Base-by-base conservation (phyloP, 345 rosid species). In the Dimocarpus longan region DNA sequence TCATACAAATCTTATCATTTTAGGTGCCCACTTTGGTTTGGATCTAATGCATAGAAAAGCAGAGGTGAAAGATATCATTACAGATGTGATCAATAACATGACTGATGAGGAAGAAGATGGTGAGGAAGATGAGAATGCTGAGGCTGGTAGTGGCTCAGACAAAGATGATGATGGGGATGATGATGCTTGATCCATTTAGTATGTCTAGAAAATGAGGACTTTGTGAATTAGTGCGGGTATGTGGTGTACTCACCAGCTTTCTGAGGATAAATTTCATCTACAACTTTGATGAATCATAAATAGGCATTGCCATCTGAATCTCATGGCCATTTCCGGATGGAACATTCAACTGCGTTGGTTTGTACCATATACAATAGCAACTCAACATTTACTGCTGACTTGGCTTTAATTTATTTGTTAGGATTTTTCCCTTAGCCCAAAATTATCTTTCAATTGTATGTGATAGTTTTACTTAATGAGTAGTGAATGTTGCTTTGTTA, bases 1-100 rank as follows among this genome's bases (percentile, higher is more conserved):
- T 42, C 73, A 22, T 57, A 73, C 78, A 63, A 68, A 3, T 75
- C 13, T 70, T 79, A 78, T 44, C 40, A 39, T 71, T 16, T 82
- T 81, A 96, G 99, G 95, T 69, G 73, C 84, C 73, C 97, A 93
- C 82, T 96, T 94, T 28, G 88, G 84, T 46, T 81, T 92, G 43
- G 95, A 91, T 79, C 86, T 96, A 73, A 85, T 89, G 83, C 89
- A 90, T 78, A 89, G 98, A 80, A 96, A 96, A 87, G 86, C 90
- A 42, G 99, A 96, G 86, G 97, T 96, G 39, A 96, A 96, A 85
- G 97, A 89, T 24, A 88, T 94, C 50, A 93, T 96, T 70, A 92
- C 98, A 11, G 98, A 93, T 66, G 98, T 93, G 64, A 91, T 96
- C 76, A 96, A 89, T 81, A 89, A 85, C 82, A 94, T 96, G 99